Evolutionary conservation across 768 basidiomycete species (phyloP).

Genomic region (Punctularia strigosozonata): DNA sequence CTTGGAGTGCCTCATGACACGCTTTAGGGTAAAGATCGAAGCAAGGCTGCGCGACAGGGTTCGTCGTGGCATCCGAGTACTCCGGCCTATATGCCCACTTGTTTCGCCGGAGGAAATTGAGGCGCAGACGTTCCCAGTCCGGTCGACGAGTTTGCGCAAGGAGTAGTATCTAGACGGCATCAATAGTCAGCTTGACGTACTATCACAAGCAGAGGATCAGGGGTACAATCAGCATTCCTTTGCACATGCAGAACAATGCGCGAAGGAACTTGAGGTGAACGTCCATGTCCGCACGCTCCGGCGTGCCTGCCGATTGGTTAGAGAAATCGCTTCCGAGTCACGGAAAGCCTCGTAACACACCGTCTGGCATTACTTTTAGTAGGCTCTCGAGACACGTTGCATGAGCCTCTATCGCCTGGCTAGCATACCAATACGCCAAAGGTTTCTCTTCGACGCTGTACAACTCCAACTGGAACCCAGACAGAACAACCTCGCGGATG

Average conservation of each 20-base stretch:
- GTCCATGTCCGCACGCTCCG: slow-evolving; percentile 30
- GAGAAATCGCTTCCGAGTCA: too few species aligned
- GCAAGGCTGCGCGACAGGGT: background rate
- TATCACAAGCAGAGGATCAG: background rate
- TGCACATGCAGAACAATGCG: slow-evolving; percentile 44
- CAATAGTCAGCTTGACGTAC: slow-evolving; percentile 10
- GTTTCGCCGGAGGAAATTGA: slow-evolving; percentile 55
- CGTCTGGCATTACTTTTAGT: too few species aligned
- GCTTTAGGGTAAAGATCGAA: too few species aligned
- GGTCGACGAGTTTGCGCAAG: too few species aligned
- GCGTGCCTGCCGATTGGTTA: slow-evolving; percentile 21
- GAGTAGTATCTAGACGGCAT: too few species aligned
- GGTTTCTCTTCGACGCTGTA: slow-evolving; percentile 57
- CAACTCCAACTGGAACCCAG: slow-evolving; percentile 69
- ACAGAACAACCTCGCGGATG: slow-evolving; percentile 57
- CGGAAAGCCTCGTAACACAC: too few species aligned
- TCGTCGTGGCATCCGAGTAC: slow-evolving; percentile 28
- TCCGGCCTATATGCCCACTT: slow-evolving; percentile 66
- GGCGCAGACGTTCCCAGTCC: slow-evolving; percentile 38
- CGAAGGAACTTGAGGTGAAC: slow-evolving; percentile 43
- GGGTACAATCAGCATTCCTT: slow-evolving; percentile 41
- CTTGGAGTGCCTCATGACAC: too few species aligned
- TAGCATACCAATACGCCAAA: slow-evolving; percentile 68
- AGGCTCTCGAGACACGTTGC: too few species aligned
- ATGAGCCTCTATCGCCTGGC: slow-evolving; percentile 45